Evolutionary conservation across 129 eudicot genomes (phyloP).

Genomic region (Helianthus annuus): DNA sequence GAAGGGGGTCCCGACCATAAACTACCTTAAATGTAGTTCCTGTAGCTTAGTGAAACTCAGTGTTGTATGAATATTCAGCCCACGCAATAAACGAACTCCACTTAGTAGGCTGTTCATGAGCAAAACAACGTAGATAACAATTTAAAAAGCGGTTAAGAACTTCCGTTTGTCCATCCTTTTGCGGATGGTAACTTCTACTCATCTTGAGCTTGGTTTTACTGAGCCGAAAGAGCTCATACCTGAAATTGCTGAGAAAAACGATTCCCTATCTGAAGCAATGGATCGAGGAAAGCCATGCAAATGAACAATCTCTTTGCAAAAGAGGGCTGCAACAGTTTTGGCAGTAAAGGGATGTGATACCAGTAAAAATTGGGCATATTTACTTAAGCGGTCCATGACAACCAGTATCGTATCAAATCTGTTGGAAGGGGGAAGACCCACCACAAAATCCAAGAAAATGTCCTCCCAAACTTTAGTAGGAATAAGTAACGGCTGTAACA

Average conservation of each 20-base stretch:
- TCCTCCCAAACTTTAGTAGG: no score
- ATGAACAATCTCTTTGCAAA: no score
- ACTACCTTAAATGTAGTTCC: background rate
- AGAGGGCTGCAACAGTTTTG: no score
- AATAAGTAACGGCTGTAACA: no score
- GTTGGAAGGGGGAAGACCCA: no score
- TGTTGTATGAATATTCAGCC: background rate
- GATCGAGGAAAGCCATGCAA: no score
- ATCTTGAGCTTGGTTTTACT: background rate
- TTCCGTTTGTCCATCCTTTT: background rate
- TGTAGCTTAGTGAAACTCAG: background rate
- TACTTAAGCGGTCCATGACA: no score
- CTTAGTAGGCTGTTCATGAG: background rate
- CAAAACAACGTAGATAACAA: conserved; percentile 11
- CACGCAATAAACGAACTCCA: background rate
- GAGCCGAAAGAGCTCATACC: conserved; percentile 2
- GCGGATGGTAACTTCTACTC: conserved; percentile 21
- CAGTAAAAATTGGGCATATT: no score
- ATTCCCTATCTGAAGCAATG: background rate
- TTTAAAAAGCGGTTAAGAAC: conserved; percentile 3
- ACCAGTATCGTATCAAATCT: no score
- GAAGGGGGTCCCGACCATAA: conserved; percentile 9
- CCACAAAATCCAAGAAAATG: no score
- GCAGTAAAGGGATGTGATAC: no score
- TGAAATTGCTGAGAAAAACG: background rate